Evolutionary conservation across 805 yeast genomes (phyloP).

Genomic region (Ogataea trehaloabstinens): DNA sequence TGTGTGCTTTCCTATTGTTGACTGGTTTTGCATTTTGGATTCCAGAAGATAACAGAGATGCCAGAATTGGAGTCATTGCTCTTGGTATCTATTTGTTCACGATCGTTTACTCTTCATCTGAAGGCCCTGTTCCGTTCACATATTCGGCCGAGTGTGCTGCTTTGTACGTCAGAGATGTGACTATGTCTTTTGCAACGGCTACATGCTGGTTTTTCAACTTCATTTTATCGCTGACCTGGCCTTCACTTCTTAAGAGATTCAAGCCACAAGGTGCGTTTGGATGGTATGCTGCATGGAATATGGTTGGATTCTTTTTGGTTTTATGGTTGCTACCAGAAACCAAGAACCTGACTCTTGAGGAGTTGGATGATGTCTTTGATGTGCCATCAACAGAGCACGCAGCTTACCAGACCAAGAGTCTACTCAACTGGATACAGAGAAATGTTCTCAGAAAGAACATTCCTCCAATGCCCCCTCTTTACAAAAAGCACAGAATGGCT

Average conservation of each 20-base stretch:
- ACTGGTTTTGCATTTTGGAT: constrained; percentile 76
- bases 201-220: constrained; percentile 75
- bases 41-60: constrained; percentile 39
- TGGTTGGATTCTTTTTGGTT: constrained; percentile 66
- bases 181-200: constrained; percentile 77
- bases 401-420: constrained; percentile 38
- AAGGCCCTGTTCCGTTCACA: constrained; percentile 89
- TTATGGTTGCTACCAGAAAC: constrained; percentile 75
- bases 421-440: constrained; percentile 44
- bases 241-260: constrained; percentile 62
- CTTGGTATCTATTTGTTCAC: constrained; percentile 74
- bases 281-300: constrained; percentile 84
- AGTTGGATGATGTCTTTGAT: constrained; percentile 69
- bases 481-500: constrained; percentile 56
- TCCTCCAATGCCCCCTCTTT: constrained; percentile 52
- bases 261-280: constrained; percentile 85
- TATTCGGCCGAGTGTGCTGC: constrained; percentile 86
- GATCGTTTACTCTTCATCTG: constrained; percentile 76
- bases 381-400: constrained; percentile 61
- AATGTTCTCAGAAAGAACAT: constrained; percentile 48
- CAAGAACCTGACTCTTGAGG: constrained; percentile 69
- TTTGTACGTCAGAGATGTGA: constrained; percentile 72
- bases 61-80: constrained; percentile 65
- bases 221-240: constrained; percentile 75
- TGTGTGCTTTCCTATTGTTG: constrained; percentile 57